Percentiles rank a stretch among this genome's conserved stretches.
phyloP scores from a whole-genome alignment of 345 rosid species.

The Dipteronia dyeriana region DNA sequence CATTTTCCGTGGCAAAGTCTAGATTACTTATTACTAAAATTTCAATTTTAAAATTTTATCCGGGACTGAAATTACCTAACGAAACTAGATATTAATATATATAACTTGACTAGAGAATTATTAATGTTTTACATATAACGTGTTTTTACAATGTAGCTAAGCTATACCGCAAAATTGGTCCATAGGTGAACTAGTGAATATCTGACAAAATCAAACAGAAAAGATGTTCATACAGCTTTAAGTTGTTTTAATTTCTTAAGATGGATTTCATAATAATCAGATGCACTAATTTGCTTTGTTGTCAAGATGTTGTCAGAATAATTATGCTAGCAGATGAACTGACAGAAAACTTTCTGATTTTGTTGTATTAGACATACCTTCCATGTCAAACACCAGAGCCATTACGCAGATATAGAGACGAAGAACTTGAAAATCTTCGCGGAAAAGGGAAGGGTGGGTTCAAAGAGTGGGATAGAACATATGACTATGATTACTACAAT shows the following conservation, averaged over 20 bases:
- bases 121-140: too few species aligned
- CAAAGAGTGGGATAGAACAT: conserved; percentile 93
- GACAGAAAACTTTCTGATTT: conserved; percentile 3
- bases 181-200: not conserved
- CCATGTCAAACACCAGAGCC: conserved; percentile 82
- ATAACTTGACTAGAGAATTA: too few species aligned
- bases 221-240: not conserved
- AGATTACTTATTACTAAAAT: not conserved
- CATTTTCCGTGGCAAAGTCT: not conserved
- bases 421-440: conserved; percentile 66
- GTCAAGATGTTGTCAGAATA: not conserved
- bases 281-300: conserved; percentile 1
- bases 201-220: not conserved
- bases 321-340: not conserved
- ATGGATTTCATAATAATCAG: not conserved
- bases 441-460: conserved; percentile 63
- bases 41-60: not conserved
- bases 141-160: not conserved
- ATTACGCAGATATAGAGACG: conserved; percentile 58
- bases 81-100: too few species aligned
- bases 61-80: too few species aligned
- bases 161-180: not conserved
- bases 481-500: conserved; percentile 84
- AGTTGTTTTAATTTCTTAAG: too few species aligned
- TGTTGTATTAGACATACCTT: conserved; percentile 61